phyloP scores from a whole-genome alignment of 257 asterid species.

The Ilex aquifolium region DNA sequence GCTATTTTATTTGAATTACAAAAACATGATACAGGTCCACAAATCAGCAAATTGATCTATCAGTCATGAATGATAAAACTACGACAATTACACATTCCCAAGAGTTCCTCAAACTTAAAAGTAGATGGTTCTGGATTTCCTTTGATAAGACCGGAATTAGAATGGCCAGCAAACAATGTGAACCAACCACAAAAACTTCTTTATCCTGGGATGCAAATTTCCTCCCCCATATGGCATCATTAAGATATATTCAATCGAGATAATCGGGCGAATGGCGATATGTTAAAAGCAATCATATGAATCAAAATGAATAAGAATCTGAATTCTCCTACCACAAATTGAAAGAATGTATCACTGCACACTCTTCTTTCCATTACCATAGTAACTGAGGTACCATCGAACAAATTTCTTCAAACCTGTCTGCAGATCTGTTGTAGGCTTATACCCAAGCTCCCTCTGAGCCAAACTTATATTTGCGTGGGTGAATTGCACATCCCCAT shows the following conservation, averaged over 20 bases:
- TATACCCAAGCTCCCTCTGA: slow-evolving; percentile 80
- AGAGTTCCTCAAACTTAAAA: neutral
- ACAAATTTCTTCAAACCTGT: slow-evolving; percentile 93
- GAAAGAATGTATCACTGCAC: slow-evolving; percentile 53
- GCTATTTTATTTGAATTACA: neutral
- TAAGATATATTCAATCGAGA: slow-evolving; percentile 40
- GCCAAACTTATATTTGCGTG: slow-evolving; percentile 93
- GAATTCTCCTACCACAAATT: slow-evolving; percentile 53
- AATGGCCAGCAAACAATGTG: slow-evolving; percentile 17
- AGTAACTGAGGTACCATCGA: slow-evolving; percentile 88
- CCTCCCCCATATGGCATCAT: slow-evolving; percentile 28
- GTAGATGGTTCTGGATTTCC: slow-evolving; percentile 3
- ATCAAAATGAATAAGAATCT: slow-evolving; percentile 56
- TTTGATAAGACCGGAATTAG: slow-evolving; percentile 22
- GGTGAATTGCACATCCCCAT: slow-evolving; percentile 89
- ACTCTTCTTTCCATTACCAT: slow-evolving; percentile 73
- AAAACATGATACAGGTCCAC: neutral
- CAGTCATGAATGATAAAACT: slow-evolving; percentile 5
- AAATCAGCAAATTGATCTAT: too few species aligned
- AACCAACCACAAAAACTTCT: slow-evolving; percentile 25
- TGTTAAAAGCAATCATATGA: slow-evolving; percentile 68
- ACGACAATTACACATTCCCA: slow-evolving; percentile 12
- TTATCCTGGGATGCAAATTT: slow-evolving; percentile 27
- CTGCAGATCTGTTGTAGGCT: slow-evolving; percentile 87
- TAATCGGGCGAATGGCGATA: slow-evolving; percentile 35